Evolutionary conservation across 345 rosid species (phyloP), one percentile per base, ranked within the genome.

Genomic region (Cardamine resedifolia): DNA sequence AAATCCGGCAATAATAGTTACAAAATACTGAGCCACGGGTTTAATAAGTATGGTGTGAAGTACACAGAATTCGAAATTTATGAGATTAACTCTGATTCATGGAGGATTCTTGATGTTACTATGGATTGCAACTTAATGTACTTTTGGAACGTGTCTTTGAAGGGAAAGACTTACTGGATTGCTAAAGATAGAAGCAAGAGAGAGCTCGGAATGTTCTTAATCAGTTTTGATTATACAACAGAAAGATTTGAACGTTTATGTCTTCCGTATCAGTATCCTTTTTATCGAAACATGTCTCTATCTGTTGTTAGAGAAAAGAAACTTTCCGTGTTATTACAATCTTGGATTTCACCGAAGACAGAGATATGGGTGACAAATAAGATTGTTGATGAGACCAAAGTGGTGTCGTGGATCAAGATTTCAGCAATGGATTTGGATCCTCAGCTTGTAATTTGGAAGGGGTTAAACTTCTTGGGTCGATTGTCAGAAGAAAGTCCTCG

Each of bases 181-280:
- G 49, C 2, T 51, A 4, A 0, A n/a, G 10, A 51, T 16, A n/a
- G 1, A 0, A 38, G 23, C n/a, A 38, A 0, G 28, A 15, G n/a
- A 49, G 0, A 30, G n/a, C 0, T 12, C 2, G 10, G 3, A n/a
- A 23, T 15, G 2, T 34, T 24, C 48, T 34, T 66, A n/a, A 0
- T 23, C 21, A n/a, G 59, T 23, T 66, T 51, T 66, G 71, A 66
- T 36, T 66, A 51, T 66, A 66, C 59, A 34, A 23, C 59, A 19
- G 16, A 30, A 47, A 64, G 1, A 28, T 34, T 51, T 34, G 70
- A 51, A 51, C 16, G 23, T 34, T 16, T 50, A 23, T 1, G 6
- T 66, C 48, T 66, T 21, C 49, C 34, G 0, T 6, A 7, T 36
- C 33, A 7, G 16, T 8, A 0, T 33, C 2, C 5, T 33, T 0